Percentiles rank a stretch among this genome's conserved stretches.
phyloP scores from a whole-genome alignment of 116 monocot species.

The Trichopus zeylanicus region DNA sequence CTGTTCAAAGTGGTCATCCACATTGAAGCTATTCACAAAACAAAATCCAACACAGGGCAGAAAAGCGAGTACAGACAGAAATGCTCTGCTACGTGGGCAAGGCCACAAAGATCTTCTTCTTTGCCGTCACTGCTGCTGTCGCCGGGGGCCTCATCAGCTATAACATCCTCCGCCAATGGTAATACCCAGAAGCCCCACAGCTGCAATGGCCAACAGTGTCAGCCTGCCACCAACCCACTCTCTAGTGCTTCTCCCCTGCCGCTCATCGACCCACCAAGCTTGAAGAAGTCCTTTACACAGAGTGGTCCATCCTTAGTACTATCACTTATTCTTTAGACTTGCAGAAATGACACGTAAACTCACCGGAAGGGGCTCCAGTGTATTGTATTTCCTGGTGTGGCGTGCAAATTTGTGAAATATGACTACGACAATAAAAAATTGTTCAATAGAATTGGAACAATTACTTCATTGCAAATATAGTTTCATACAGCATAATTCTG shows the following conservation, averaged over 20 bases:
- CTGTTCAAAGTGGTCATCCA: no score
- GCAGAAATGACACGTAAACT: no score
- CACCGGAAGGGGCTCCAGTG: no score
- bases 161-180: conserved; percentile 5
- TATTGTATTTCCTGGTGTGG: no score
- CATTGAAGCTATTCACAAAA: no score
- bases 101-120: conserved; percentile 34
- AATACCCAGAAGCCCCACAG: neutral
- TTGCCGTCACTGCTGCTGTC: neutral
- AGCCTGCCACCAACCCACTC: neutral
- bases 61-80: neutral
- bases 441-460: no score
- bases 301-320: neutral
- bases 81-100: conserved; percentile 22
- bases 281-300: no score
- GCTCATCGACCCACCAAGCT: neutral
- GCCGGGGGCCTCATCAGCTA: conserved; percentile 8
- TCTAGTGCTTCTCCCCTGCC: neutral
- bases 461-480: no score
- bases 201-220: neutral
- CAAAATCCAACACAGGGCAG: neutral
- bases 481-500: no score
- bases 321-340: no score
- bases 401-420: no score
- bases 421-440: no score